These are phyloP conservation scores for Nemania serpens DNA, from an alignment of 2,329 filamentous ascomycete genomes.

Conservation along the genomic window DNA sequence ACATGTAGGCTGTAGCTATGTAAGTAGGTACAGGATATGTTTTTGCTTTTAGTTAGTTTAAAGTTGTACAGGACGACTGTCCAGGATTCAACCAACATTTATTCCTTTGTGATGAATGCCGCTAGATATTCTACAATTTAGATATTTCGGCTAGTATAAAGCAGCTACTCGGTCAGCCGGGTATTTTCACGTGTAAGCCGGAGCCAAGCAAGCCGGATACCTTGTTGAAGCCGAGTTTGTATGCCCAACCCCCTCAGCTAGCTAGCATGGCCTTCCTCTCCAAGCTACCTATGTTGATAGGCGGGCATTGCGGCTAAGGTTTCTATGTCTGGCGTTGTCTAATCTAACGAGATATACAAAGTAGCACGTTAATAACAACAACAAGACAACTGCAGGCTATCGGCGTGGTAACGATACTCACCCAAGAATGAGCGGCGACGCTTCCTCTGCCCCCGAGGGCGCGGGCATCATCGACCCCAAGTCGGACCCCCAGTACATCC, in stretches of 20 bases:
- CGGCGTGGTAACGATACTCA: too few relatives aligned
- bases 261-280: background rate
- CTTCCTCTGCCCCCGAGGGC: constrained; percentile 26
- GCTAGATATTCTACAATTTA: too few relatives aligned
- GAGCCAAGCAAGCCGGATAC: background rate
- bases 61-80: too few relatives aligned
- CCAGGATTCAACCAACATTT: too few relatives aligned
- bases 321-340: background rate
- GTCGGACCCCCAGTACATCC: constrained; percentile 57
- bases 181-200: background rate
- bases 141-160: too few relatives aligned
- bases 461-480: constrained; percentile 46
- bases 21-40: too few relatives aligned
- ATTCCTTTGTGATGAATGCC: too few relatives aligned
- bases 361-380: background rate
- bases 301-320: background rate
- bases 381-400: background rate
- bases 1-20: too few relatives aligned
- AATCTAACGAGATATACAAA: background rate
- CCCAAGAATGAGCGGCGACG: constrained; percentile 29
- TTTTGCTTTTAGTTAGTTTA: too few relatives aligned
- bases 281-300: background rate
- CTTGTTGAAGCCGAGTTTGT: background rate
- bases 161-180: background rate
- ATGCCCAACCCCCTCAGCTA: background rate